phyloP scores from a whole-genome alignment of 1,284 basidiomycete species.

The Cutaneotrichosporon mucoides region DNA sequence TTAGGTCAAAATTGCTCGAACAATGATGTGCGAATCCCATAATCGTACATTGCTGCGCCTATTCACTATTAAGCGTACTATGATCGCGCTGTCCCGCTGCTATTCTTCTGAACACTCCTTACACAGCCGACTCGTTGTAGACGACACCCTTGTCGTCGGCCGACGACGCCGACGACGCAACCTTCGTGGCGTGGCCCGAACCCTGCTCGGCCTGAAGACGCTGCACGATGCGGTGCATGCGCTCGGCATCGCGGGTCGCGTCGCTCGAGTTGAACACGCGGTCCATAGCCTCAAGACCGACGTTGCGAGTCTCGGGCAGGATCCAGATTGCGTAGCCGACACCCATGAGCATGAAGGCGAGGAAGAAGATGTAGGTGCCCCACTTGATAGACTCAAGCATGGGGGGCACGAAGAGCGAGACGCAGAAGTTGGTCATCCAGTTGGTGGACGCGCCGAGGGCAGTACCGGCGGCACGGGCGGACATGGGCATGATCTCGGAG shows the following conservation, averaged over 20 bases:
- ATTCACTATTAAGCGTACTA: no score
- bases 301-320: conserved; percentile 25
- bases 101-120: no score
- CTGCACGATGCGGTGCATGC: conserved; percentile 14
- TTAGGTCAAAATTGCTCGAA: no score
- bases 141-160: no score
- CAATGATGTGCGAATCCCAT: no score
- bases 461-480: conserved; percentile 17
- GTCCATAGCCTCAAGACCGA: conserved; percentile 24
- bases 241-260: conserved; percentile 17
- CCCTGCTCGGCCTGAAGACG: conserved; percentile 10
- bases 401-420: conserved; percentile 20
- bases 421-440: conserved; percentile 26
- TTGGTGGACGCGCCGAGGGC: conserved; percentile 22
- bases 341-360: conserved; percentile 23
- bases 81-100: no score
- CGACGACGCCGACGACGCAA: neutral
- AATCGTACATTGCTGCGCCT: no score
- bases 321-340: conserved; percentile 23
- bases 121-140: no score
- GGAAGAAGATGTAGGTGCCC: conserved; percentile 25
- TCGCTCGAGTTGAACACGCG: conserved; percentile 20
- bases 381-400: conserved; percentile 19
- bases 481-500: conserved; percentile 23
- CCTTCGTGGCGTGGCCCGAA: neutral